Base-by-base conservation (phyloP, 75 land plant species). In the Pseudotsuga menziesii region DNA sequence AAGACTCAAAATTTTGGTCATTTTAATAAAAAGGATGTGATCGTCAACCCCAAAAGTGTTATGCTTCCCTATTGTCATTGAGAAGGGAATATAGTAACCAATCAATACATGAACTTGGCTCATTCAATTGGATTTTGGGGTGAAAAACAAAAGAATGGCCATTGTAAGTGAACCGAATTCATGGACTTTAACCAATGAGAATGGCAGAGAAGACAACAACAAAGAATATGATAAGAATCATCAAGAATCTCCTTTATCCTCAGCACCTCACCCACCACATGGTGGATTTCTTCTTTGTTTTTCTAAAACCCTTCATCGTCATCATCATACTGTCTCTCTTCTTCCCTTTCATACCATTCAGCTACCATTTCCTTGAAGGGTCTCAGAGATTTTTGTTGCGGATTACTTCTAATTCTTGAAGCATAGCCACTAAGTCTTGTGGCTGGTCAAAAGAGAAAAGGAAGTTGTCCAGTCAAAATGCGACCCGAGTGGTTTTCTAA, bases 251-350 rank as follows among this genome's bases (percentile, higher is more conserved):
- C n/a, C n/a, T n/a, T n/a, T n/a, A n/a, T n/a, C n/a, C n/a, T n/a
- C n/a, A n/a, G n/a, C n/a, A n/a, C n/a, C n/a, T n/a, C 80, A 6
- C 67, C 76, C 75, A 82, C 78, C 56, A 83, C 84, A 54, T 76
- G 83, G 27, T 81, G 83, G 41, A 75, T 52, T 58, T 73, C 39
- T 4, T 71, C 5, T 2, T 22, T 57, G 13, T 5, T 72, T 15
- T 48, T 19, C 3, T 39, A 36, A 41, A 58, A 17, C 17, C 16
- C 61, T 4, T 76, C 39, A 54, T 78, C 74, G 15, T 71, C 74
- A 14, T 58, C 61, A 27, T 41, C 74, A 12, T 55, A 79, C 5
- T 2, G 70, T 76, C 17, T 81, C 84, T 52, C 63, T 48, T n/a
- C 55, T 57, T 67, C n/a, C 17, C 55, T 8, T 9, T 9, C 58